A percentile compares a stretch with the other conserved stretches of the same genome.
Evolutionary conservation across 1,284 basidiomycete species (phyloP).

Genomic region (Ceratobasidium sp.): DNA sequence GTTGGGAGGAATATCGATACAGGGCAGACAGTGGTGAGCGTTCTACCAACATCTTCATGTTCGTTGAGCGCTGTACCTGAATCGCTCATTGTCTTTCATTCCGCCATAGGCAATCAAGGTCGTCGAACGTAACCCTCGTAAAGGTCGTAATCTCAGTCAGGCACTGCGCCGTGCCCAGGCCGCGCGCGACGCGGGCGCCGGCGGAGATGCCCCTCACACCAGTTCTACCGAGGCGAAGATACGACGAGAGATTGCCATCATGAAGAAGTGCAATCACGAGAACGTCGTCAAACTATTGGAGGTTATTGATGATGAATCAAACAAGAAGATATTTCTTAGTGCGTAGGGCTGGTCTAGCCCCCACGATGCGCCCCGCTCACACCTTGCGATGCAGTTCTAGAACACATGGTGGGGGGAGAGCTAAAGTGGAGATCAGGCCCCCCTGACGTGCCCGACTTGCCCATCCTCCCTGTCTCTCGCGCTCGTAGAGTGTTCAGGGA

Average conservation of each 20-base stretch:
- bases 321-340: conserved; percentile 95
- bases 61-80: neutral
- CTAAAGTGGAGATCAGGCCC: conserved; percentile 84
- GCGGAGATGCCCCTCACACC: conserved; percentile 50
- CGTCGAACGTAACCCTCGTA: conserved; percentile 75
- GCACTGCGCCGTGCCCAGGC: conserved; percentile 36
- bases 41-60: conserved; percentile 37
- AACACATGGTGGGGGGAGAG: conserved; percentile 95
- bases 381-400: conserved; percentile 76
- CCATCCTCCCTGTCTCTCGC: conserved; percentile 85
- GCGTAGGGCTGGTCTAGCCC: conserved; percentile 56
- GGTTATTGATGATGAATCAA: conserved; percentile 94
- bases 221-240: conserved; percentile 84
- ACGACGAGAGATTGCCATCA: conserved; percentile 94
- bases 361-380: conserved; percentile 26
- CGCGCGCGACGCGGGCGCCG: conserved; percentile 45
- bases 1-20: conserved; percentile 72
- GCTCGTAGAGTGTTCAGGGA: conserved; percentile 91
- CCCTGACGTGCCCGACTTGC: conserved; percentile 62
- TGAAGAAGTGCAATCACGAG: conserved; percentile 95
- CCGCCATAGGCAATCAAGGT: conserved; percentile 83
- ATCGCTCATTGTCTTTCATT: conserved; percentile 45
- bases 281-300: conserved; percentile 94
- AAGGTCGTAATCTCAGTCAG: conserved; percentile 59
- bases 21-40: conserved; percentile 61